phyloP scores from a whole-genome alignment of 129 eudicot species.

The Scalesia atractyloides region DNA sequence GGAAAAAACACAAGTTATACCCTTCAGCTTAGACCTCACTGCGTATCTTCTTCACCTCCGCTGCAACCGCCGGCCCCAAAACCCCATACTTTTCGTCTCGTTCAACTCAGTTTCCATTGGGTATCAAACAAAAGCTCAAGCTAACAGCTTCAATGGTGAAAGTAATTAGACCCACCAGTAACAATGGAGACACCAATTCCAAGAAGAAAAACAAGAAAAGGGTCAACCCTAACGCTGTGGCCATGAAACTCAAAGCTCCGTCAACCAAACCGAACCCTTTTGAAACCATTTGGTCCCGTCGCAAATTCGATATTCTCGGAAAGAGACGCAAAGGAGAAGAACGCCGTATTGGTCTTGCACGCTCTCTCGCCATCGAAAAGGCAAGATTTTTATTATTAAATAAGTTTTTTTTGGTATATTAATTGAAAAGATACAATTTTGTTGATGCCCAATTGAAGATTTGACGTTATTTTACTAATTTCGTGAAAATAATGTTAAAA shows the following conservation, averaged over 20 bases:
- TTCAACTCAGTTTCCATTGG: neutral
- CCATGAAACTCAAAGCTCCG: constrained; percentile 69
- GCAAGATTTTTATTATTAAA: constrained; percentile 12
- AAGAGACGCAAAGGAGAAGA: constrained; percentile 89
- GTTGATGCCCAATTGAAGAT: constrained; percentile 4
- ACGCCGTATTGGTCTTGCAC: constrained; percentile 89
- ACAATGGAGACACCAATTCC: constrained; percentile 24
- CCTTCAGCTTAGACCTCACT: neutral
- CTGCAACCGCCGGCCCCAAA: constrained; percentile 3
- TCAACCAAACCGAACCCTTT: constrained; percentile 61
- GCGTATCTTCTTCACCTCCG: neutral
- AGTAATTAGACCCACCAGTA: constrained; percentile 25
- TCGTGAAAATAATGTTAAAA: too few species aligned
- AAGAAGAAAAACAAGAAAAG: constrained; percentile 54
- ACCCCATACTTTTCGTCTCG: neutral
- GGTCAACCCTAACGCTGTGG: constrained; percentile 51
- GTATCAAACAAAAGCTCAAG: constrained; percentile 15
- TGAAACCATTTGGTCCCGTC: constrained; percentile 91
- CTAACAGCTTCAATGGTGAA: constrained; percentile 59
- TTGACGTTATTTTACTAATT: too few species aligned
- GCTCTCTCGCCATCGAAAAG: constrained; percentile 81
- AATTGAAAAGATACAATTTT: neutral
- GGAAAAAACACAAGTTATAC: neutral
- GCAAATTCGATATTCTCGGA: constrained; percentile 83
- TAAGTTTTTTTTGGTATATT: too few species aligned